Base-by-base conservation (phyloP, 140 eudicot genomes). In the Senecio squalidus region DNA sequence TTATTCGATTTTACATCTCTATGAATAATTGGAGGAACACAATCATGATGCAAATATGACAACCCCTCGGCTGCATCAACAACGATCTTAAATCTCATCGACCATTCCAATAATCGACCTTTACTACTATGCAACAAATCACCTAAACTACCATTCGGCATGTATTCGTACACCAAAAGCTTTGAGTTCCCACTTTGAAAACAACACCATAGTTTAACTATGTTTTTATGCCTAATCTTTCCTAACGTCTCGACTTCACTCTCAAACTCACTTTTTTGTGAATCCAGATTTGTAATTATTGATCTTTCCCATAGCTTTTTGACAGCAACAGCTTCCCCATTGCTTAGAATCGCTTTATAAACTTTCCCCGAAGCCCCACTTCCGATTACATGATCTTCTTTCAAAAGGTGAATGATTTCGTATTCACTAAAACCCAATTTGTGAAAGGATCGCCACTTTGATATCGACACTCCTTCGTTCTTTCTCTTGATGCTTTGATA, bases 61-160 rank as follows among this genome's bases (percentile, higher is more conserved):
- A 88, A 74, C 55, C 96, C 96, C 68, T 88, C 96, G 2, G 96
- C 96, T 11, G 96, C 85, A 72, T 84, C 95, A 62, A 79, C 27
- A 30, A 77, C 83, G 14, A 88, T 88, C 74, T 55, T 84, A 23
- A 74, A 62, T 71, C 96, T 73, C 62, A 69, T 74, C 9, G 91
- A 84, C 96, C 96, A 88, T 45, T 79, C 88, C 67, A 88, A 69
- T 54, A 79, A 69, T 55, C 69, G 65, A 17, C 85, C 67, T 66
- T 84, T 84, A 25, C 52, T 62, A 39, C 84, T 55, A 54, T 84
- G 95, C 75, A 88, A 67, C 65, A 82, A 38, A 72, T 88, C 96
- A 11, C 96, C 91, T 67, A 84, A 71, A 69, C 96, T 88, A 51
- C 96, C 96, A 67, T 84, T 84, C 2, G 85, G 79, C 95, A 88